Base-by-base conservation (phyloP, 768 basidiomycete species). In the Cubamyces sp. region DNA sequence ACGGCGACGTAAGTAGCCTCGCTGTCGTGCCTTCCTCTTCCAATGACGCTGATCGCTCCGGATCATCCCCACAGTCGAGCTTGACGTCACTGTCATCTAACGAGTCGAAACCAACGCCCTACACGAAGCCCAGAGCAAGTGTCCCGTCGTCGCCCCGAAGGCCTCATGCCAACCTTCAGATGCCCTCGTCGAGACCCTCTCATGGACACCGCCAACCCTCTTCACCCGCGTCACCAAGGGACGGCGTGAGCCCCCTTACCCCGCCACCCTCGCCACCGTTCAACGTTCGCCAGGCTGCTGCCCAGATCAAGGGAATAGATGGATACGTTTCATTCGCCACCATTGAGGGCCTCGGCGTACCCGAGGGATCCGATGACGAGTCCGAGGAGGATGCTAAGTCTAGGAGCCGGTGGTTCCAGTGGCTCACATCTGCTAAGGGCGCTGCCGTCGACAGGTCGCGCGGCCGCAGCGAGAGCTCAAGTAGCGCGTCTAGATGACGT, bases 281-380 rank as follows among this genome's bases (percentile, higher is more conserved):
- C 77, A 85, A 90, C 68, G 86, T 83, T 12, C 81, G 84, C 42
- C 81, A 79, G 21, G 88, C 88, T 6, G 81, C 81, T n/a, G 82
- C 79, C 34, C 80, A 82, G 57, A 83, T 87, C 64, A 79, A 77
- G 25, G 73, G 79, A 37, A 81, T 85, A 30, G 78, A 83, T 16
- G 88, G 88, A 1, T 89, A 89, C 64, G 85, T 90, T 39, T 83
- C 82, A n/a, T 90, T 90, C 58, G 79, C 85, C 42, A 82, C 79
- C 51, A 81, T 90, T 11, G 87, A 87, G 74, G 88, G 88, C 23
- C 77, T 90, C 8, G 88, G 88, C 0, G 78, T 77, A 21, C 88
- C 88, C 16, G 82, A 79, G 25, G 74, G 74, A 40, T 76, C 78
- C 50, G 80, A 79, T 18, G 74, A 66, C 3, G 68, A 69, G 54